Evolutionary conservation across 345 rosid species (phyloP).

Genomic region (Mangifera indica): DNA sequence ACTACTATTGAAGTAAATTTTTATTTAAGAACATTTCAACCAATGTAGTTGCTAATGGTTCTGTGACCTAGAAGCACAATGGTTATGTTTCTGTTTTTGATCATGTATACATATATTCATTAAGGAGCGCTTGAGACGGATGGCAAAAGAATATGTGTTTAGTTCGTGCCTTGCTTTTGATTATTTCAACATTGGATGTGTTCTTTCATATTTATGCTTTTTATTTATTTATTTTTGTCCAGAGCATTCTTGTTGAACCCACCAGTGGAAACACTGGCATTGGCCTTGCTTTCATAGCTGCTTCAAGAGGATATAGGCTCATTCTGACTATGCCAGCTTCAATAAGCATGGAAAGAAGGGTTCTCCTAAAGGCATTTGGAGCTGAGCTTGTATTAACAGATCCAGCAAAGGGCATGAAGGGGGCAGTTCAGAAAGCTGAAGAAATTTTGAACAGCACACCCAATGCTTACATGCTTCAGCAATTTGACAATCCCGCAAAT

Average conservation of each 20-base stretch:
- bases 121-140: slow-evolving; percentile 1
- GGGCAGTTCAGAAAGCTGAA: slow-evolving; percentile 75
- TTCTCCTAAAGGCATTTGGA: slow-evolving; percentile 82
- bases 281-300: slow-evolving; percentile 83
- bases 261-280: slow-evolving; percentile 97
- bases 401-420: slow-evolving; percentile 77
- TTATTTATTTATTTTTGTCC: background rate
- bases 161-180: slow-evolving; percentile 1
- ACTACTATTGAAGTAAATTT: too few species aligned
- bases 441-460: slow-evolving; percentile 64
- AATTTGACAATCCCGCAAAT: slow-evolving; percentile 88
- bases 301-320: slow-evolving; percentile 71
- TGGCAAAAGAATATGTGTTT: background rate
- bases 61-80: background rate
- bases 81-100: background rate
- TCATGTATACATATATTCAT: background rate
- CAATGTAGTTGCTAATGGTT: background rate
- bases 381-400: slow-evolving; percentile 84
- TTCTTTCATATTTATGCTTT: slow-evolving; percentile 14
- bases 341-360: slow-evolving; percentile 84
- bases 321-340: slow-evolving; percentile 81
- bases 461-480: slow-evolving; percentile 72
- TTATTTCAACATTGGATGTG: background rate
- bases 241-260: slow-evolving; percentile 84
- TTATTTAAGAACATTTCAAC: background rate